These are phyloP conservation scores for Yamadazyma triangularis DNA, from an alignment of 1,139 yeast genomes.

Conservation along the genomic window DNA sequence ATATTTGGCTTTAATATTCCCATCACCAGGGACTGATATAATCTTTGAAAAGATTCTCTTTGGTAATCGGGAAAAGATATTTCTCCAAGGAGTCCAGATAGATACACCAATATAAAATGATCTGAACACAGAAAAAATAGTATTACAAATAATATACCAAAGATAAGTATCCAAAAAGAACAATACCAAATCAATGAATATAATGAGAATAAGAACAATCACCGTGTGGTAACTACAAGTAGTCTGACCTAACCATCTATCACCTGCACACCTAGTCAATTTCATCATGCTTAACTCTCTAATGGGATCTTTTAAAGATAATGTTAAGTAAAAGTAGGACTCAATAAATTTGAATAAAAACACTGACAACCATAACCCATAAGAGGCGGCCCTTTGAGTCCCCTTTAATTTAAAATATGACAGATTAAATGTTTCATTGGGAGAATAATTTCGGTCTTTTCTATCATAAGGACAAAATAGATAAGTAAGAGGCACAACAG, in stretches of 20 bases:
- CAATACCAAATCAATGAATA: slow-evolving; percentile 40
- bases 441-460: slow-evolving; percentile 22
- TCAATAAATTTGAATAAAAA: slow-evolving; percentile 45
- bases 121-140: slow-evolving; percentile 44
- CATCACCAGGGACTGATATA: slow-evolving; percentile 26
- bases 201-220: slow-evolving; percentile 33
- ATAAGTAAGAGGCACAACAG: slow-evolving; percentile 43
- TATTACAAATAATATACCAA: slow-evolving; percentile 55
- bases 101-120: slow-evolving; percentile 50
- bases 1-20: slow-evolving; percentile 26
- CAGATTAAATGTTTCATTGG: slow-evolving; percentile 33
- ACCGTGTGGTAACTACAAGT: slow-evolving; percentile 38
- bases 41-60: slow-evolving; percentile 46
- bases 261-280: slow-evolving; percentile 40
- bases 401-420: slow-evolving; percentile 34
- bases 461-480: slow-evolving; percentile 24
- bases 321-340: slow-evolving; percentile 47
- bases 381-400: slow-evolving; percentile 36
- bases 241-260: slow-evolving; percentile 34
- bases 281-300: slow-evolving; percentile 42
- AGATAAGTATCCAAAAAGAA: slow-evolving; percentile 52
- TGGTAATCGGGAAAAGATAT: slow-evolving; percentile 47
- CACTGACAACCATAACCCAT: slow-evolving; percentile 44
- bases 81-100: slow-evolving; percentile 58
- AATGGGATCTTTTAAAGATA: slow-evolving; percentile 45